Conservation (phyloP, 257 asterid genomes). For the Apocynum venetum region DNA sequence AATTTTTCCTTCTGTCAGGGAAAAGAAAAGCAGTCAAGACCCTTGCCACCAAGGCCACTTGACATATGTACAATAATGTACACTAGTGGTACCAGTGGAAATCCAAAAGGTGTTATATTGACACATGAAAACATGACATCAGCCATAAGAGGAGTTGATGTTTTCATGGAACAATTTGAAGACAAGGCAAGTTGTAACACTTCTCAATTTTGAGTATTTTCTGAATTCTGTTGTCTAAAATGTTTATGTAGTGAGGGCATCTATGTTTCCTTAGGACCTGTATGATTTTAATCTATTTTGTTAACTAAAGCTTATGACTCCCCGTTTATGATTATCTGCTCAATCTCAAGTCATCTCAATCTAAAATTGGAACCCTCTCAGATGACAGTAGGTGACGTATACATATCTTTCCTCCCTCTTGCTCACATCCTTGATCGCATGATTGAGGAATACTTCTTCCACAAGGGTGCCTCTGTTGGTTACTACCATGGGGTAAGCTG, state of each 20-base stretch:
- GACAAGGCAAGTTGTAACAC: constrained; percentile 53
- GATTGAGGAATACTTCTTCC: constrained; percentile 96
- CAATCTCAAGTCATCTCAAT: neutral
- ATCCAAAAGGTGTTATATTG: constrained; percentile 90
- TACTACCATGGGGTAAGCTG: constrained; percentile 84
- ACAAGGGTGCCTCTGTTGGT: constrained; percentile 97
- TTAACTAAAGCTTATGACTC: neutral
- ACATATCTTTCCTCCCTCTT: constrained; percentile 93
- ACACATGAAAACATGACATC: constrained; percentile 78
- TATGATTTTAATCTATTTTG: neutral
- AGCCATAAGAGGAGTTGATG: constrained; percentile 63
- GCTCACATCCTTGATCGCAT: constrained; percentile 98
- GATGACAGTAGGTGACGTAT: constrained; percentile 94
- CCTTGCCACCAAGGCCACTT: constrained; percentile 61
- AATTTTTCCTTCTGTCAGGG: constrained; percentile 47
- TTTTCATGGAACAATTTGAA: constrained; percentile 84
- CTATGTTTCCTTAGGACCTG: neutral
- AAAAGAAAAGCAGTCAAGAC: constrained; percentile 42
- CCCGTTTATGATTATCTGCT: neutral
- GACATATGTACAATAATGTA: constrained; percentile 82
- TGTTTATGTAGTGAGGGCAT: neutral
- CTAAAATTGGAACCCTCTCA: constrained; percentile 15
- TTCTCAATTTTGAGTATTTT: neutral
- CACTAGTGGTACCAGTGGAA: constrained; percentile 97
- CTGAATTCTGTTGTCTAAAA: neutral